Evolutionary conservation across 1,284 basidiomycete species (phyloP).

Genomic region (Ceratobasidium sp.): DNA sequence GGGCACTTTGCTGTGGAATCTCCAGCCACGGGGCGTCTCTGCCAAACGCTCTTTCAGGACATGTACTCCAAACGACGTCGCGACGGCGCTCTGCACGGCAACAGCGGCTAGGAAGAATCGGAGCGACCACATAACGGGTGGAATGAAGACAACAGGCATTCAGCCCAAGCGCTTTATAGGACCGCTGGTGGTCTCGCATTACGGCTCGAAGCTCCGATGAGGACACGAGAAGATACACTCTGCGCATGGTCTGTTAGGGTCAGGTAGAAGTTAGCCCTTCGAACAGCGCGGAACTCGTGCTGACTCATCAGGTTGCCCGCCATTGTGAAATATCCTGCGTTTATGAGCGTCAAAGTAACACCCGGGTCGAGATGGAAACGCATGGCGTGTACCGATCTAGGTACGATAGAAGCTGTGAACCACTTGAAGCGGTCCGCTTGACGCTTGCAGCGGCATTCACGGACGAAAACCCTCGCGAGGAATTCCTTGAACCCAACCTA

Average conservation of each 20-base stretch:
- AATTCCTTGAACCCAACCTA: no score
- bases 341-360: no score
- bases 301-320: slow-evolving; percentile 9
- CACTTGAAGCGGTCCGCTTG: no score
- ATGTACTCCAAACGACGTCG: slow-evolving; percentile 11
- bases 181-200: background rate
- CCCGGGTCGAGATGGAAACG: background rate
- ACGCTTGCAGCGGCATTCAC: no score
- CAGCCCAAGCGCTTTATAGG: background rate
- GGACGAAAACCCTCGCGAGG: no score
- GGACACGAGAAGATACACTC: background rate
- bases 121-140: slow-evolving; percentile 34
- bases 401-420: background rate
- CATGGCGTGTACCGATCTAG: background rate
- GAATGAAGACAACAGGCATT: background rate
- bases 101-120: background rate
- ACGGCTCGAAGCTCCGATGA: background rate
- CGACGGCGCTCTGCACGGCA: slow-evolving; percentile 7
- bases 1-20: slow-evolving; percentile 59
- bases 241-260: background rate
- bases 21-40: slow-evolving; percentile 63
- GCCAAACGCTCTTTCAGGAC: slow-evolving; percentile 33
- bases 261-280: background rate
- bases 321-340: background rate
- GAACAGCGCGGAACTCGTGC: background rate